Conservation (phyloP, 306 rosid species). For the Cajanus cajan region DNA sequence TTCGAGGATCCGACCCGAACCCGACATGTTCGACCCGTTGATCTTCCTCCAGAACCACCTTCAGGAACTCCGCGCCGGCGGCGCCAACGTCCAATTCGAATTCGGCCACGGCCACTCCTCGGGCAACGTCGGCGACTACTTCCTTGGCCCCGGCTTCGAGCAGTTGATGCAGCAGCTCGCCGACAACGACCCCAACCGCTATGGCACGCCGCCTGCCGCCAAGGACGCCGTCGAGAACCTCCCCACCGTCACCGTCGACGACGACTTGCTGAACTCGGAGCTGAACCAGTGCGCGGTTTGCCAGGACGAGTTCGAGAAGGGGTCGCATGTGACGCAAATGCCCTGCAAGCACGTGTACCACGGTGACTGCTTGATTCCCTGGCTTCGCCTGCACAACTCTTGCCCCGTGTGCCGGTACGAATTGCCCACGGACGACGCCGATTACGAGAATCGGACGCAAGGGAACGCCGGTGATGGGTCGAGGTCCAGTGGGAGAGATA, state of each 20-base stretch:
- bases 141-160: conserved; percentile 91
- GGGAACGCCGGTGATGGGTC: too few species aligned
- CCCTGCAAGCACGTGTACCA: conserved; percentile 95
- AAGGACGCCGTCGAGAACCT: conserved; percentile 65
- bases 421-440: conserved; percentile 85
- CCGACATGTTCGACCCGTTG: conserved; percentile 71
- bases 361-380: conserved; percentile 71
- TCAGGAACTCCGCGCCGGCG: conserved; percentile 57
- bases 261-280: conserved; percentile 71
- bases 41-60: conserved; percentile 76
- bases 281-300: conserved; percentile 92
- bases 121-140: conserved; percentile 79
- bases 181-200: conserved; percentile 88
- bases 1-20: conserved; percentile 38
- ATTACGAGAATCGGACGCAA: conserved; percentile 51
- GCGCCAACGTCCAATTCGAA: conserved; percentile 79
- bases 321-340: conserved; percentile 70
- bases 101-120: conserved; percentile 32
- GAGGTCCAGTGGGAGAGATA: background rate
- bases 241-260: conserved; percentile 50
- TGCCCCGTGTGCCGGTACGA: conserved; percentile 95
- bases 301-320: conserved; percentile 83
- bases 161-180: conserved; percentile 97
- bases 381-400: conserved; percentile 86
- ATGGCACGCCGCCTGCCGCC: conserved; percentile 90